Evolutionary conservation across 257 asterid species (phyloP).

Genomic region (Fraxinus anomala): DNA sequence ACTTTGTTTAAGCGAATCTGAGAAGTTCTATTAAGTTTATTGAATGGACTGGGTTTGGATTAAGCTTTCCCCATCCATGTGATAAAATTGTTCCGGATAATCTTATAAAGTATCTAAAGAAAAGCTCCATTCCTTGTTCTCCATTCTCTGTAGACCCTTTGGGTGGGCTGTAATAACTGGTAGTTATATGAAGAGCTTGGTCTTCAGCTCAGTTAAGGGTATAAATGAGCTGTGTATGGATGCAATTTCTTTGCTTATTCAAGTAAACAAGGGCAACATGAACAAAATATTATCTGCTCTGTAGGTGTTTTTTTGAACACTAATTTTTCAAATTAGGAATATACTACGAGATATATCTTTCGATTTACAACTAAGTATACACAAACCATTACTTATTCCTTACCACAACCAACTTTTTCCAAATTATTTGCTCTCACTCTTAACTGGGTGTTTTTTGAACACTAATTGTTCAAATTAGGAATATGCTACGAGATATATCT

Average conservation of each 20-base stretch:
- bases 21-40: background rate
- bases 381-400: background rate
- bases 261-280: background rate
- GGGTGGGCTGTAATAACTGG: background rate
- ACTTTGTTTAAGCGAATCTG: background rate
- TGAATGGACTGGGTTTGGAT: background rate
- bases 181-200: background rate
- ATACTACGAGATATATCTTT: background rate
- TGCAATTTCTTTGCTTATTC: background rate
- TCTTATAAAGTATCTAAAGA: slow-evolving; percentile 4
- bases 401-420: background rate
- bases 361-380: background rate
- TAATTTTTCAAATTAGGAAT: background rate
- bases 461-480: background rate
- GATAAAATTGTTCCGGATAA: background rate
- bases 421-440: background rate
- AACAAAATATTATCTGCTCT: background rate
- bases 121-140: background rate
- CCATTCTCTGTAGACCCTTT: background rate
- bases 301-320: slow-evolving; percentile 15
- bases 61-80: background rate
- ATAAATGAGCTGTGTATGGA: background rate
- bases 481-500: background rate
- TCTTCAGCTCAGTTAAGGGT: slow-evolving; percentile 3
- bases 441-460: slow-evolving; percentile 15